A percentile compares a stretch with the other conserved stretches of the same genome.
These are phyloP conservation scores for Mycogone perniciosa DNA, from an alignment of 2,329 filamentous ascomycete genomes.

Conservation along the genomic window DNA sequence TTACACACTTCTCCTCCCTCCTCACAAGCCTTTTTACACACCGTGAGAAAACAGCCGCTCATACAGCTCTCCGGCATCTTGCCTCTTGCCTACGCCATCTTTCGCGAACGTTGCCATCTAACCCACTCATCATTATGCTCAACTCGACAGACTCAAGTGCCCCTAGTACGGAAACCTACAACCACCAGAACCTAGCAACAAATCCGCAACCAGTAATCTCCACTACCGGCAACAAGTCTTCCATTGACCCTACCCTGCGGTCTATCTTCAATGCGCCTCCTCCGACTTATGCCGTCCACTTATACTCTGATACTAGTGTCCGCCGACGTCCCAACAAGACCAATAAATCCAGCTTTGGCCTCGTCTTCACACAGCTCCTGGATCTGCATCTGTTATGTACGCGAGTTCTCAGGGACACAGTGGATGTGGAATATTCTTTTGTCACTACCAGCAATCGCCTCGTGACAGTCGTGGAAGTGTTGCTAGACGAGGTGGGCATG, in stretches of 20 bases:
- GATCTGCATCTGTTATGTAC: constrained; percentile 50
- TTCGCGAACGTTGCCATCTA: constrained; percentile 32
- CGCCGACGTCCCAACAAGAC: constrained; percentile 22
- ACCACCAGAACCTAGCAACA: background rate
- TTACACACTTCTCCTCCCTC: constrained; percentile 49
- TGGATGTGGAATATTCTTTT: constrained; percentile 22
- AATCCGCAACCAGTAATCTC: background rate
- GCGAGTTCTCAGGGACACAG: constrained; percentile 32
- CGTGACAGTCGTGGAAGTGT: constrained; percentile 44
- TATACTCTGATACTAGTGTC: constrained; percentile 15
- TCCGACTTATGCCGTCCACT: constrained; percentile 10
- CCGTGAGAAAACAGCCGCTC: constrained; percentile 40
- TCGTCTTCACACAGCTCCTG: constrained; percentile 48
- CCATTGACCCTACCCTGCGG: constrained; percentile 39
- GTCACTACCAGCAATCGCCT: constrained; percentile 14
- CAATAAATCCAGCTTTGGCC: constrained; percentile 47
- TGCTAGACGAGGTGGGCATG: constrained; percentile 44
- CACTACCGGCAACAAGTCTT: constrained; percentile 8
- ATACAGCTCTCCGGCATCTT: constrained; percentile 42
- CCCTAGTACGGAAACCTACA: constrained; percentile 3
- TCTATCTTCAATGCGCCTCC: constrained; percentile 41
- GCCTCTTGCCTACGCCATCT: constrained; percentile 40
- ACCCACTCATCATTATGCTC: constrained; percentile 47
- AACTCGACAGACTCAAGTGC: constrained; percentile 39
- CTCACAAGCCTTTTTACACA: constrained; percentile 47